phyloP scores from a whole-genome alignment of 2,329 filamentous ascomycete genomes.

The Ophiocordyceps robertsii region DNA sequence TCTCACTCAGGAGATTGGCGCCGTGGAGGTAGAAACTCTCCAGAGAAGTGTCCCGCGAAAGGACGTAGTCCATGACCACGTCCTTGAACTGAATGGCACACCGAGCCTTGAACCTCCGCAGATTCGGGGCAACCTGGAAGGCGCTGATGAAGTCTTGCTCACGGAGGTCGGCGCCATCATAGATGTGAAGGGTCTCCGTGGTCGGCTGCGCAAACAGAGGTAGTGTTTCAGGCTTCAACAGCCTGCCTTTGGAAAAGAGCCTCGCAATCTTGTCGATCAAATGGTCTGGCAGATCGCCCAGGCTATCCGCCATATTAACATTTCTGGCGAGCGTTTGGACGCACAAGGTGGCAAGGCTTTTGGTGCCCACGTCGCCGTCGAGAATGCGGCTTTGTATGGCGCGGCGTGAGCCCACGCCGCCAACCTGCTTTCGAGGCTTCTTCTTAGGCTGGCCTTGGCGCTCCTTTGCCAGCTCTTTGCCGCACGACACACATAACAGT shows the following conservation, averaged over 20 bases:
- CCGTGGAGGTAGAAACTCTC: slow-evolving; percentile 67
- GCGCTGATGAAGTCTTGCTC: slow-evolving; percentile 69
- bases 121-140: slow-evolving; percentile 57
- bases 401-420: slow-evolving; percentile 49
- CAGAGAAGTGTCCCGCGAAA: slow-evolving; percentile 56
- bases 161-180: slow-evolving; percentile 50
- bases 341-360: slow-evolving; percentile 51
- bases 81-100: slow-evolving; percentile 92
- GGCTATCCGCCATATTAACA: slow-evolving; percentile 45
- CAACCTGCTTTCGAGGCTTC: slow-evolving; percentile 34
- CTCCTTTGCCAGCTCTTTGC: slow-evolving; percentile 58
- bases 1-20: slow-evolving; percentile 68
- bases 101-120: slow-evolving; percentile 60
- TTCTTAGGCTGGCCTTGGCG: slow-evolving; percentile 26
- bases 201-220: slow-evolving; percentile 42
- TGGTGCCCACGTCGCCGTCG: slow-evolving; percentile 60
- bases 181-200: slow-evolving; percentile 38
- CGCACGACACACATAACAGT: slow-evolving; percentile 72
- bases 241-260: slow-evolving; percentile 45
- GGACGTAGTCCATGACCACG: slow-evolving; percentile 65
- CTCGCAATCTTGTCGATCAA: slow-evolving; percentile 46
- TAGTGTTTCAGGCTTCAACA: slow-evolving; percentile 39
- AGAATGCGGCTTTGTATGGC: slow-evolving; percentile 74
- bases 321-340: slow-evolving; percentile 50
- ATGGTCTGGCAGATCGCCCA: slow-evolving; percentile 43